Evolutionary conservation across 768 basidiomycete species (phyloP).

Genomic region (Naematelia encephala): DNA sequence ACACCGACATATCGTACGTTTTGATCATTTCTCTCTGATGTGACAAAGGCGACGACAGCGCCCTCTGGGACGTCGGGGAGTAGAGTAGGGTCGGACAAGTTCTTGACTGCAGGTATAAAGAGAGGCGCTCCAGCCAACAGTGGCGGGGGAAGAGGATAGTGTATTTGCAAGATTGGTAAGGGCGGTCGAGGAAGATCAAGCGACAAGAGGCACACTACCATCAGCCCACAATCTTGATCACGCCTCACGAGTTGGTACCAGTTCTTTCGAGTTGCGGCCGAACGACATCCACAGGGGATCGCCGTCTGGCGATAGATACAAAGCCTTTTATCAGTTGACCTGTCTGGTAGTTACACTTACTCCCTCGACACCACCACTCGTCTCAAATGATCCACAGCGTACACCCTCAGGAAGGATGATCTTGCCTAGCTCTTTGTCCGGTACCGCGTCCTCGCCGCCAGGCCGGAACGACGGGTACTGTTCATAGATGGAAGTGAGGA

Average conservation of each 20-base stretch:
- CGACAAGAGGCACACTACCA: constrained; percentile 27
- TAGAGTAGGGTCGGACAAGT: constrained; percentile 33
- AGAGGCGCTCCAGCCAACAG: constrained; percentile 46
- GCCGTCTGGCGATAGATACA: constrained; percentile 30
- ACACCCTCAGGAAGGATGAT: constrained; percentile 43
- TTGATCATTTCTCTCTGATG: constrained; percentile 7
- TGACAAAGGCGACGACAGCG: constrained; percentile 36
- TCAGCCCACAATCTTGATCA: neutral
- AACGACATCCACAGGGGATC: constrained; percentile 47
- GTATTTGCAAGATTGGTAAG: constrained; percentile 41
- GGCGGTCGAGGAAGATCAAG: constrained; percentile 18
- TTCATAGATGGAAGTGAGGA: constrained; percentile 32
- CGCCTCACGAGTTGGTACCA: constrained; percentile 44
- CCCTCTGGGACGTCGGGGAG: constrained; percentile 41
- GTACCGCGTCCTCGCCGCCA: constrained; percentile 5
- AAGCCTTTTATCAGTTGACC: no score
- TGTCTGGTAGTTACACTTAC: constrained; percentile 22
- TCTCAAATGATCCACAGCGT: constrained; percentile 30
- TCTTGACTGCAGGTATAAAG: constrained; percentile 44
- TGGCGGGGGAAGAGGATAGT: constrained; percentile 44
- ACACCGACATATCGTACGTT: constrained; percentile 41
- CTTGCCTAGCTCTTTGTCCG: constrained; percentile 35
- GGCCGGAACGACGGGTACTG: constrained; percentile 31
- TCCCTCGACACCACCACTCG: constrained; percentile 38
- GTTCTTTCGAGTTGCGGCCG: constrained; percentile 40